Base-by-base conservation (phyloP, 768 basidiomycete species). In the Cystofilobasidium macerans region DNA sequence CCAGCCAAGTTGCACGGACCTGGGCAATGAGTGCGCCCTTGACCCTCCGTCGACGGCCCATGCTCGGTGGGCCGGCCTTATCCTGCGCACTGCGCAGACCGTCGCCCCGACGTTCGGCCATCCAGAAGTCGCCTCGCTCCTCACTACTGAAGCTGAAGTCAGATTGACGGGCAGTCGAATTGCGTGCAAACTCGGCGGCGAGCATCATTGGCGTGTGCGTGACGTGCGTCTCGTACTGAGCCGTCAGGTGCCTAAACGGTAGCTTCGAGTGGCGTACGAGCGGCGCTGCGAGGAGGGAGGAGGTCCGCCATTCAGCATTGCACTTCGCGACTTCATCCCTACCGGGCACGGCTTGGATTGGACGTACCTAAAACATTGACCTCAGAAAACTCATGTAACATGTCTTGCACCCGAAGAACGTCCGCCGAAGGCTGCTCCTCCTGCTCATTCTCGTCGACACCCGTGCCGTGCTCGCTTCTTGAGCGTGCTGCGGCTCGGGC, bases 131-230 rank as follows among this genome's bases (percentile, higher is more conserved):
- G 13, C 79, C 80, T 30, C 80, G 72, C 67, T 81, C 80, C 11
- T 69, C 47, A 0, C 42, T 47, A 22, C 69, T 72, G 0, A 79
- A 80, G 8, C 75, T 71, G 65, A 81, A 81, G 64, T 81, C 80
- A 12, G 75, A 69, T 22, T 75, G 72, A 30, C 80, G 68, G 0
- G 78, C 80, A 7, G 71, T 73, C 51, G 77, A 73, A 4, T 79
- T 79, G 30, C 80, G 74, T 1, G 77, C 77, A 71, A 79, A 80
- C 69, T 80, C 78, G 33, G 59, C 71, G 22, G 36, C 71, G 65
- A 72, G 75, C 20, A 79, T 79, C 79, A 80, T 80, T 1, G 80
- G 80, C n/a, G 79, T 79, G 64, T 77, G 73, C 1, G 79, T 80
- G 62, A 80, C 77, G 60, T 79, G 80, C 5, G 74, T 75, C 33